Evolutionary conservation across 1,139 yeast genomes (phyloP).

Genomic region (Chernovozyma aurita): DNA sequence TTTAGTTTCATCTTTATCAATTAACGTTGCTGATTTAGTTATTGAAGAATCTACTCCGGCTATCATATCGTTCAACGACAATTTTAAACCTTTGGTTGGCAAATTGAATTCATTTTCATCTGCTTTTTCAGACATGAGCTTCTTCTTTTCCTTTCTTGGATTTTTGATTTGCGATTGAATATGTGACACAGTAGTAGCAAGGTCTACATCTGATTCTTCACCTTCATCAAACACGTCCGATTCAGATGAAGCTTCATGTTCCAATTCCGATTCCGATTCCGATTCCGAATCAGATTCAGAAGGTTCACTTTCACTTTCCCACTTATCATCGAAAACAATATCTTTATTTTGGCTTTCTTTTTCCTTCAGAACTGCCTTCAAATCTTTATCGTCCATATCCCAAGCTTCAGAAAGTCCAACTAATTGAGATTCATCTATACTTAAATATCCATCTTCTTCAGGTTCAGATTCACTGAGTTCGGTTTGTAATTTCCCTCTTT

Average conservation of each 20-base stretch:
- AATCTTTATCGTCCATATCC: slow-evolving; percentile 71
- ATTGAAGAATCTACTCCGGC: slow-evolving; percentile 51
- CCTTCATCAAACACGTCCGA: slow-evolving; percentile 18
- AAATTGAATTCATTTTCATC: slow-evolving; percentile 71
- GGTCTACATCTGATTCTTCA: slow-evolving; percentile 23
- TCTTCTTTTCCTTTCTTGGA: slow-evolving; percentile 34
- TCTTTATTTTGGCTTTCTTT: slow-evolving; percentile 18
- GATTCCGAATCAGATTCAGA: slow-evolving; percentile 12
- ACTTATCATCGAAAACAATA: slow-evolving; percentile 39
- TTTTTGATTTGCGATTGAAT: slow-evolving; percentile 28
- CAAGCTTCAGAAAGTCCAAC: slow-evolving; percentile 80
- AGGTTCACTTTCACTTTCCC: slow-evolving; percentile 30
- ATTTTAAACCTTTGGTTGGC: slow-evolving; percentile 54
- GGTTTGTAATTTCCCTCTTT: slow-evolving; percentile 15
- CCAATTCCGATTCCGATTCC: slow-evolving; percentile 12
- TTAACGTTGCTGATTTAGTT: slow-evolving; percentile 10
- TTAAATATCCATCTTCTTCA: slow-evolving; percentile 46
- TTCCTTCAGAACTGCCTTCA: slow-evolving; percentile 16
- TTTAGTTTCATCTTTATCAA: neutral
- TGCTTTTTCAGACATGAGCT: slow-evolving; percentile 46
- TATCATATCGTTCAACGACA: slow-evolving; percentile 75
- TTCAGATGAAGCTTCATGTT: slow-evolving; percentile 17
- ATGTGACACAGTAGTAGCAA: slow-evolving; percentile 28
- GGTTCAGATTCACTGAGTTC: slow-evolving; percentile 26
- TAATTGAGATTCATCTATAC: slow-evolving; percentile 69